Percentiles rank a stretch among this genome's conserved stretches.
These are phyloP conservation scores for Microsporum audouinii DNA, from an alignment of 2,329 filamentous ascomycete genomes.

Conservation along the genomic window DNA sequence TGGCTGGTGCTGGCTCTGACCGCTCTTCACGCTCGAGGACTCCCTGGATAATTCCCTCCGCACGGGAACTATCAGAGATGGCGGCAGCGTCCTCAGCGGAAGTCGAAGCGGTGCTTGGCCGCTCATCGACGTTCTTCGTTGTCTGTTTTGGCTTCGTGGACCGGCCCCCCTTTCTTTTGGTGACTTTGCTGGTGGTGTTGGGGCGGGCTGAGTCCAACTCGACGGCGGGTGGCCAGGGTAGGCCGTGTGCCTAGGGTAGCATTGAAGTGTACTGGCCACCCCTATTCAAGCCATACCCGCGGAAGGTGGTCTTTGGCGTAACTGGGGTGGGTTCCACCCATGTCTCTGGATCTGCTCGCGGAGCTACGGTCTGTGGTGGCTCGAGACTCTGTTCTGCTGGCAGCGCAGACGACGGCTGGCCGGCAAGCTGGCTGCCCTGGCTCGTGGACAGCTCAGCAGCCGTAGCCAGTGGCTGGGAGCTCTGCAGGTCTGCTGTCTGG, in stretches of 20 bases:
- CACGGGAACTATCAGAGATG: conserved; percentile 6
- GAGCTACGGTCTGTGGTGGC: not conserved
- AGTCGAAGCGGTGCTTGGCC: conserved; percentile 14
- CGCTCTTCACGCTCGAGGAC: conserved; percentile 8
- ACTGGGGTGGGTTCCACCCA: conserved; percentile 49
- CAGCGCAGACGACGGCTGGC: not conserved
- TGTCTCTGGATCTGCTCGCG: conserved; percentile 21
- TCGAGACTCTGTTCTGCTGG: not conserved
- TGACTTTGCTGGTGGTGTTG: conserved; percentile 19
- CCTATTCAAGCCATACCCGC: conserved; percentile 55
- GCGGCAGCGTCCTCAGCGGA: conserved; percentile 10
- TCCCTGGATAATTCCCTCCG: conserved; percentile 3
- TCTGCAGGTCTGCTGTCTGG: not conserved
- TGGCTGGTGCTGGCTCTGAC: not conserved
- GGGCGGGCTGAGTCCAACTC: conserved; percentile 33
- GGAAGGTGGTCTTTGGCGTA: conserved; percentile 52
- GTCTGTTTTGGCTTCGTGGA: conserved; percentile 11
- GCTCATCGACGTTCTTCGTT: conserved; percentile 12
- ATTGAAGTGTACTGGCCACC: conserved; percentile 72
- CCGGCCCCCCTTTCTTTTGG: conserved; percentile 7
- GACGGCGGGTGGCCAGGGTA: conserved; percentile 47
- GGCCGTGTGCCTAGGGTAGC: conserved; percentile 70
- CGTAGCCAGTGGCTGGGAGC: not conserved
- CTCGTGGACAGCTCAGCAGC: not conserved
- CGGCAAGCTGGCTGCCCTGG: not conserved